These are phyloP conservation scores for Umbelopsis sp. DNA, from an alignment of 192 early-diverging fungal genomes.

Conservation along the genomic window DNA sequence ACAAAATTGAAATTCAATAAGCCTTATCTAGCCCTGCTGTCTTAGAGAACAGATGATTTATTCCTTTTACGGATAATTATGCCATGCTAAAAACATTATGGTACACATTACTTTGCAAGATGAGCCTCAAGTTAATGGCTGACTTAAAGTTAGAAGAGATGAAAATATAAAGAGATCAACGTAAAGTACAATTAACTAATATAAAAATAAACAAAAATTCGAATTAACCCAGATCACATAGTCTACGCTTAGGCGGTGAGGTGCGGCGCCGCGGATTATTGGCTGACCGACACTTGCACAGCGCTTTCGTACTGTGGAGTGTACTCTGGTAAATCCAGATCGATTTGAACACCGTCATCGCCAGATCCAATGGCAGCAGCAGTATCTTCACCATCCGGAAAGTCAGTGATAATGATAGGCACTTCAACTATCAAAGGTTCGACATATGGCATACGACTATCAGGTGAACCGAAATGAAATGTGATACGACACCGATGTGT, in stretches of 20 bases:
- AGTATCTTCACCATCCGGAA: slow-evolving; percentile 10
- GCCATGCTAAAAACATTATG: background rate
- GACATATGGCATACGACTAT: background rate
- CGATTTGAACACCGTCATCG: slow-evolving; percentile 35
- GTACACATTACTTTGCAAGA: background rate
- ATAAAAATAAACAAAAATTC: background rate
- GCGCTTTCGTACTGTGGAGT: slow-evolving; percentile 29
- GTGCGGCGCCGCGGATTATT: too few relatives aligned
- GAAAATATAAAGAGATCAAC: background rate
- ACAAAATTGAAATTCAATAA: background rate
- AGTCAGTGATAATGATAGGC: slow-evolving; percentile 40
- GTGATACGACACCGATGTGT: slow-evolving; percentile 25
- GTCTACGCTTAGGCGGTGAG: too few relatives aligned
- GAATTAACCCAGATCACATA: background rate
- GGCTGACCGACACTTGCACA: background rate
- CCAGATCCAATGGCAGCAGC: slow-evolving; percentile 20
- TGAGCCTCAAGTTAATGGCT: background rate
- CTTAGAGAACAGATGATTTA: background rate
- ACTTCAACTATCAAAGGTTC: slow-evolving; percentile 25
- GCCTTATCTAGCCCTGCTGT: background rate
- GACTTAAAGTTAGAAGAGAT: background rate
- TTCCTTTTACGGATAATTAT: slow-evolving; percentile 7
- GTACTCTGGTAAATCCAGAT: slow-evolving; percentile 42
- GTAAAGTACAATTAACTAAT: background rate
- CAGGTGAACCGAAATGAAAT: slow-evolving; percentile 27